A percentile compares a stretch with the other conserved stretches of the same genome.
phyloP scores from a whole-genome alignment of 306 rosid species.

The Acacia melanoxylon region DNA sequence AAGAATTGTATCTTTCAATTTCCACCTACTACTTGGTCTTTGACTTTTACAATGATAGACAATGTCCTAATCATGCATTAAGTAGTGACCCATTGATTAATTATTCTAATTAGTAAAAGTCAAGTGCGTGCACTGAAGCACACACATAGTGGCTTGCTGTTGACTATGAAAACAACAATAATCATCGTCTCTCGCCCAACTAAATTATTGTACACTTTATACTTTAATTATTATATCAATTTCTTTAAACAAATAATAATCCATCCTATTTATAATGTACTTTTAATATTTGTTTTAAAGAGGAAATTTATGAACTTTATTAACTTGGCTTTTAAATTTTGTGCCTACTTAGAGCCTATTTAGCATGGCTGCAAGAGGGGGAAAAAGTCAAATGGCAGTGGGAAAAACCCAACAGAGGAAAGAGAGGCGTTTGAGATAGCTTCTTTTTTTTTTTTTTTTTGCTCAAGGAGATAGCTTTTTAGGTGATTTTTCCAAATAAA shows the following conservation, averaged over 20 bases:
- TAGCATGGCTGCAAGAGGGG: no score
- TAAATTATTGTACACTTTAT: slow-evolving; percentile 16
- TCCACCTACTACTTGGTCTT: not conserved
- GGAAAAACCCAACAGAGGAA: no score
- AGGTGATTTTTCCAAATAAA: no score
- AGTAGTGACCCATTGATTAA: not conserved
- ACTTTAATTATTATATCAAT: not conserved
- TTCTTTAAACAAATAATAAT: not conserved
- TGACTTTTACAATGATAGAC: not conserved
- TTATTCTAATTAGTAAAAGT: not conserved
- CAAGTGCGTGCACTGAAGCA: slow-evolving; percentile 27
- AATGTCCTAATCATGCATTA: not conserved
- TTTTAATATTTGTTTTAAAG: no score
- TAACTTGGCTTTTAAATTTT: no score
- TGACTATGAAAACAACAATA: slow-evolving; percentile 28
- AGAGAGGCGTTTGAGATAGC: no score
- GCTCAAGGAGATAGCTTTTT: no score
- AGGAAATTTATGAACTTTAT: no score
- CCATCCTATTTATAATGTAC: no score
- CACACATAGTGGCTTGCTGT: slow-evolving; percentile 20
- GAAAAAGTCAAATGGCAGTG: no score
- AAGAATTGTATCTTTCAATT: not conserved
- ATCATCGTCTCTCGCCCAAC: slow-evolving; percentile 1
- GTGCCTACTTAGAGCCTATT: no score
- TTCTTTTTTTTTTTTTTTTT: no score